Evolutionary conservation across 257 asterid genomes (phyloP), one percentile per base, ranked within the genome.

Genomic region (Gentiana straminea): DNA sequence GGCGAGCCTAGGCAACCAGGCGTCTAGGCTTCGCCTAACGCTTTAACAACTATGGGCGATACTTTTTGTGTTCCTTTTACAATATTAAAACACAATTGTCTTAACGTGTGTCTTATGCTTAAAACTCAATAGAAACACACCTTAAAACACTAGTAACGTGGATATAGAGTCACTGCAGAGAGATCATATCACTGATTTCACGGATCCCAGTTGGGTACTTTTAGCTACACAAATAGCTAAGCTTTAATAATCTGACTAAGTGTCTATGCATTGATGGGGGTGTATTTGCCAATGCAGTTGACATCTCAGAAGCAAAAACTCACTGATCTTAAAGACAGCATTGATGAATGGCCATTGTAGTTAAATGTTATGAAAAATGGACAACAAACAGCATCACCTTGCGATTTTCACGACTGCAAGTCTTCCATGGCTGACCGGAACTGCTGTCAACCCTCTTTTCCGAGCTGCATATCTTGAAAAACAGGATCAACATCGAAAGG

Each of bases 341-440:
- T 33, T 3, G 5, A 33, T 37, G 58, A 52, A 52, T 34, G 32
- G 57, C 3, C 49, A 11, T 38, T 35, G 54, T 44, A 8, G 35
- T 45, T 59, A 5, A 8, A 52, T 55, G 13, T 33, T 58, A 58
- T 44, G 59, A 24, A 43, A 8, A 34, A 75, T 70, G 71, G 77
- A 64, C 35, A 66, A 59, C 35, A 66, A 59, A 70, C 62, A 68
- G 61, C 70, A 59, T 34, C 70, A 87, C 67, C 77, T 91, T 46
- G 83, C 86, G 38, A 84, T 91, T 70, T 87, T 91, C 70, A 84
- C 98, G n/a, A 91, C 98, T 9, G 98, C 98, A 8, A 91, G 98
- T 86, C 88, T 91, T 64, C 98, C 96, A 49, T 91, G 98, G 96
- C 74, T 91, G 58, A 91, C 98, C 53, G 98, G 98, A 68, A 91